Evolutionary conservation across 2,329 filamentous ascomycete species (phyloP).

Genomic region (Hyphodiscus sp.): DNA sequence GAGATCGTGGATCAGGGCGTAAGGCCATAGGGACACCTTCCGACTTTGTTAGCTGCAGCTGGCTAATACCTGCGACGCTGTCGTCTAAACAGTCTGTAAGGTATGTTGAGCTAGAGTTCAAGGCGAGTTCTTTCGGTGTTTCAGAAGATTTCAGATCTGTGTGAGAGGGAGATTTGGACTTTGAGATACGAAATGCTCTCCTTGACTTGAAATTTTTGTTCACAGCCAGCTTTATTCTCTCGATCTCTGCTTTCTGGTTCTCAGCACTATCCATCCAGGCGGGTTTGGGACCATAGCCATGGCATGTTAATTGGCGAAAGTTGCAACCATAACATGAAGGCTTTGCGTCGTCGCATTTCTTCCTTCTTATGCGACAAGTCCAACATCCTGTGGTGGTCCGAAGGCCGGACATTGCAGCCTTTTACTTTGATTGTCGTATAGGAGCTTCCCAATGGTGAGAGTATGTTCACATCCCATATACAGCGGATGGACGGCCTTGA

Average conservation of each 20-base stretch:
- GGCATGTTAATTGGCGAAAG: slow-evolving; percentile 3
- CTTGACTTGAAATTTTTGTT: slow-evolving; percentile 6
- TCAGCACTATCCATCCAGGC: slow-evolving; percentile 8
- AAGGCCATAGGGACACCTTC: not conserved
- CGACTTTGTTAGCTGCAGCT: not conserved
- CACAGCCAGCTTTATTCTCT: slow-evolving; percentile 6
- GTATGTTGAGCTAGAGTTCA: not conserved
- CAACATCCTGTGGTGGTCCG: slow-evolving; percentile 2
- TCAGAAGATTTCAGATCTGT: not conserved
- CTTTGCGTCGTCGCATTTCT: slow-evolving; percentile 8
- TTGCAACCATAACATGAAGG: slow-evolving; percentile 5
- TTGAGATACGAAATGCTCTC: slow-evolving; percentile 5
- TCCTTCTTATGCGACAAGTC: slow-evolving; percentile 9
- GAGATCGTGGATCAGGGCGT: not conserved
- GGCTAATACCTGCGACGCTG: not conserved
- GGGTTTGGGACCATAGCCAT: slow-evolving; percentile 6
- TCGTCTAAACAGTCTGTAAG: not conserved
- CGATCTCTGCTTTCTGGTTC: slow-evolving; percentile 6
- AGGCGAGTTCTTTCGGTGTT: not conserved
- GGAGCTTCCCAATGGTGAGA: not conserved
- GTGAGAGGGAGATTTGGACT: not conserved
- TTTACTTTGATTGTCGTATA: not conserved
- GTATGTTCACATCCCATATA: not conserved
- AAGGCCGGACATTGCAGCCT: not conserved
- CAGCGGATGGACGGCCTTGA: not conserved